Percentiles rank a stretch among this genome's conserved stretches.
Evolutionary conservation across 192 early-diverging fungal genomes (phyloP).

Genomic region (Linderina pennispora): DNA sequence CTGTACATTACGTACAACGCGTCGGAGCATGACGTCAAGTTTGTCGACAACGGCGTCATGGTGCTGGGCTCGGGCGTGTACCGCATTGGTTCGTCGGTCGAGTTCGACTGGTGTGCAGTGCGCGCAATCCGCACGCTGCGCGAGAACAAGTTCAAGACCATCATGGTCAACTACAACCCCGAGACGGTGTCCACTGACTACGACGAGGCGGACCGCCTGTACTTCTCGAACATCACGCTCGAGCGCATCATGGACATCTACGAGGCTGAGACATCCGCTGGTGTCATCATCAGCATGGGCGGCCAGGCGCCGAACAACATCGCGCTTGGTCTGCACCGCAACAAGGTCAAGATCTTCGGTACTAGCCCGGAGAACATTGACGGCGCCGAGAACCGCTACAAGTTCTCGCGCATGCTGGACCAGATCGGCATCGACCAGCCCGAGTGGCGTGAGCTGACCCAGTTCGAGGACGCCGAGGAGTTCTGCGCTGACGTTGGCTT

Average conservation of each 20-base stretch:
- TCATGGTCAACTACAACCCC: conserved; percentile 99
- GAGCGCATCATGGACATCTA: conserved; percentile 98
- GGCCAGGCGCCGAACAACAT: conserved; percentile 99
- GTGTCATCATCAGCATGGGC: conserved; percentile 92
- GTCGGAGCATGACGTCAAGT: conserved; percentile 82
- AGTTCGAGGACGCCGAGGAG: conserved; percentile 71
- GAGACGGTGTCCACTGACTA: conserved; percentile 99
- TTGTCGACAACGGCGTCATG: conserved; percentile 93
- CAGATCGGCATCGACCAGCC: conserved; percentile 97
- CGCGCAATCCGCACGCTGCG: conserved; percentile 92
- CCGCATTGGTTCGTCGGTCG: conserved; percentile 96
- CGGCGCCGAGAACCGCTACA: conserved; percentile 94
- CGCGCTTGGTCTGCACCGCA: conserved; percentile 81
- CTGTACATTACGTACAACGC: conserved; percentile 98
- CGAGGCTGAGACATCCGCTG: conserved; percentile 77
- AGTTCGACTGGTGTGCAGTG: conserved; percentile 99
- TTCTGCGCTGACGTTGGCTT: conserved; percentile 89
- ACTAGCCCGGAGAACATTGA: conserved; percentile 98
- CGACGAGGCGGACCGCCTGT: conserved; percentile 95
- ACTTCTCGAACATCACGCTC: conserved; percentile 93
- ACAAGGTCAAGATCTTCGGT: conserved; percentile 90
- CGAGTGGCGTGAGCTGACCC: conserved; percentile 92
- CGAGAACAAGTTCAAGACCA: conserved; percentile 78
- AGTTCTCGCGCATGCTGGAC: conserved; percentile 96
- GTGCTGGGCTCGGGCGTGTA: conserved; percentile 97